These are phyloP conservation scores for Beauveria medogensis DNA, from an alignment of 2,329 filamentous ascomycete genomes.

Conservation along the genomic window DNA sequence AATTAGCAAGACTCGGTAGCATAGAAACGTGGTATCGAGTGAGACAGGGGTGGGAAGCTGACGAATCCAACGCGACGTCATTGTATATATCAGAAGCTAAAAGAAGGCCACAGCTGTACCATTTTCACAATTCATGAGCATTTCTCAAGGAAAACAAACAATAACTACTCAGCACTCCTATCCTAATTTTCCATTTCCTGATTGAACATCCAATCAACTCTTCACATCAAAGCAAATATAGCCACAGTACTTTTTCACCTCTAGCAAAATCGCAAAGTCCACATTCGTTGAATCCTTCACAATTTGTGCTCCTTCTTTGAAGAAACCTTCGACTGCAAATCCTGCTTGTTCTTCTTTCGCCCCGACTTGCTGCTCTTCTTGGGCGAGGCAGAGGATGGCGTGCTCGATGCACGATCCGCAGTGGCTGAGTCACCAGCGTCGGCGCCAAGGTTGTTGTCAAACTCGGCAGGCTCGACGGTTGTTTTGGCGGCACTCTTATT, in stretches of 20 bases:
- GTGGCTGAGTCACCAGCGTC: background rate
- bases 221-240: background rate
- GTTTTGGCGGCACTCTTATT: background rate
- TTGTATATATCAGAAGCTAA: conserved; percentile 10
- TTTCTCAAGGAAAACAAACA: background rate
- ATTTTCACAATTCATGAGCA: conserved; percentile 6
- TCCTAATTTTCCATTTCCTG: background rate
- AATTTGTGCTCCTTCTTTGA: background rate
- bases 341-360: conserved; percentile 1
- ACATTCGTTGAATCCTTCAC: background rate
- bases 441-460: background rate
- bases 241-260: background rate
- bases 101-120: conserved; percentile 11
- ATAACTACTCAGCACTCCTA: background rate
- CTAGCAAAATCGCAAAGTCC: background rate
- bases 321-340: background rate
- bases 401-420: background rate
- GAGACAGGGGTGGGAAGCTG: background rate
- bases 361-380: conserved; percentile 4
- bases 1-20: background rate
- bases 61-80: background rate
- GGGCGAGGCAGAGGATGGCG: background rate
- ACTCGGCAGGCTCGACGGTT: background rate
- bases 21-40: background rate
- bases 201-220: background rate